phyloP scores from a whole-genome alignment of 1,284 basidiomycete genomes.

The Microbotryum scabiosae region DNA sequence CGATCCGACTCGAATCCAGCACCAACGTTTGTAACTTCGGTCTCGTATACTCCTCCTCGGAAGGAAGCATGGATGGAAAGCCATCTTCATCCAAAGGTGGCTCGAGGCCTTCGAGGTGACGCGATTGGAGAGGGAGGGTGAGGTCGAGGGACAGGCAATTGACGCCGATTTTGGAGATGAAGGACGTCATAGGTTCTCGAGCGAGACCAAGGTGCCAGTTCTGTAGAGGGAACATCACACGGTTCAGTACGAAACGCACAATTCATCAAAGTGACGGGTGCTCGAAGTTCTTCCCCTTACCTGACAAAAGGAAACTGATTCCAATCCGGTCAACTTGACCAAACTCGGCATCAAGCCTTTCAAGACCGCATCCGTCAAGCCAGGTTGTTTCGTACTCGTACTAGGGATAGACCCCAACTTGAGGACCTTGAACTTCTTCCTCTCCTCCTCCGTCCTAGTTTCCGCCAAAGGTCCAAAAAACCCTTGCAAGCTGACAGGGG shows the following conservation, averaged over 20 bases:
- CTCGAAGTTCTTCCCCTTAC: not conserved
- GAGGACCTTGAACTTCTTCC: constrained; percentile 17
- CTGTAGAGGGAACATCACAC: not conserved
- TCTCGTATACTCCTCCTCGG: constrained; percentile 1
- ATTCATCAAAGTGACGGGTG: too few relatives aligned
- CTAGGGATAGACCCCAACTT: constrained; percentile 28
- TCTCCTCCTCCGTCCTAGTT: not conserved
- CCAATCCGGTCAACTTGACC: constrained; percentile 25
- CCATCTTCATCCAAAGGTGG: constrained; percentile 4
- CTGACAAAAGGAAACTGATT: constrained; percentile 24
- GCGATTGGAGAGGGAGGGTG: constrained; percentile 15
- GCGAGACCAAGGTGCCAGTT: constrained; percentile 9
- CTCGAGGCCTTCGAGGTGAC: constrained; percentile 22
- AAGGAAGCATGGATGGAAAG: not conserved
- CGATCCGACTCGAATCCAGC: constrained; percentile 17
- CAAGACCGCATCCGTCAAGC: constrained; percentile 24
- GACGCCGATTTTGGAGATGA: constrained; percentile 15
- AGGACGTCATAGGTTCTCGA: constrained; percentile 12
- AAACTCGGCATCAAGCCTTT: constrained; percentile 24
- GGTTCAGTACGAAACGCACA: too few relatives aligned
- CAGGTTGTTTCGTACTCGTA: constrained; percentile 18
- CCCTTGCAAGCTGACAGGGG: constrained; percentile 21
- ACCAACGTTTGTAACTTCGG: constrained; percentile 12
- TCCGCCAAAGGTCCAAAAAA: constrained; percentile 27
- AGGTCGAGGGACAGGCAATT: constrained; percentile 11